Evolutionary conservation across 1,284 basidiomycete species (phyloP), one percentile per base, ranked within the genome.

Genomic region (Moesziomyces sp.): DNA sequence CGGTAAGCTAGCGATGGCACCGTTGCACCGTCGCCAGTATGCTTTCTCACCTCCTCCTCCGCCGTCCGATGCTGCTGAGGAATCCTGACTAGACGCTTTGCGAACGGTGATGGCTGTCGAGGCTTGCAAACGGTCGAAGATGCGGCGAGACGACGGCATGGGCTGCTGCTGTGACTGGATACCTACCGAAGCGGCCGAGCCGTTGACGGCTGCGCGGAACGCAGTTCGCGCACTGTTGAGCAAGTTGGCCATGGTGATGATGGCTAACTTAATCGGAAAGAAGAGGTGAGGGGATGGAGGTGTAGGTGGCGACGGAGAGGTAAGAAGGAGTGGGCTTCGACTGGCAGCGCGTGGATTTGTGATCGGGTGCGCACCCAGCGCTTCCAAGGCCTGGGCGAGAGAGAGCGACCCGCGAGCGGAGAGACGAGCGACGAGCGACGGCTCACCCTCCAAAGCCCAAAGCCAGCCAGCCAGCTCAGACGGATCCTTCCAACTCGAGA

Each of bases 111-210:
- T 7, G 24, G 24, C 24, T 26, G 21, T 44, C 21, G 28, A 40
- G 51, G 47, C 47, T n/a, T 47, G 46, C 21, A 30, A 52, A 35
- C 38, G 30, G 21, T 45, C 11, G 30, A 8, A 30, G 2, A 30
- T 30, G 30, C 30, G 30, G 30, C 30, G 30, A 30, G 30, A 30
- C 30, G 30, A 11, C 14, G 44, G 24, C 44, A 45, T n/a, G 44
- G 18, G 21, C 1, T 24, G 24, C 4, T 46, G 16, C 26, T 47
- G 24, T 19, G 21, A 30, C 7, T 7, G 10, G 35, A 65, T 61
- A 74, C 71, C 65, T 74, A 74, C 71, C 65, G 71, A 74, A 51
- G 65, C 71, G 42, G 71, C 61, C 55, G 71, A 62, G 62, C 71
- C 71, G 53, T 70, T 74, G 56, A 63, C 60, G 61, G 66, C 66